Evolutionary conservation across 1,284 basidiomycete species (phyloP).

Genomic region (Sutorius eximius): DNA sequence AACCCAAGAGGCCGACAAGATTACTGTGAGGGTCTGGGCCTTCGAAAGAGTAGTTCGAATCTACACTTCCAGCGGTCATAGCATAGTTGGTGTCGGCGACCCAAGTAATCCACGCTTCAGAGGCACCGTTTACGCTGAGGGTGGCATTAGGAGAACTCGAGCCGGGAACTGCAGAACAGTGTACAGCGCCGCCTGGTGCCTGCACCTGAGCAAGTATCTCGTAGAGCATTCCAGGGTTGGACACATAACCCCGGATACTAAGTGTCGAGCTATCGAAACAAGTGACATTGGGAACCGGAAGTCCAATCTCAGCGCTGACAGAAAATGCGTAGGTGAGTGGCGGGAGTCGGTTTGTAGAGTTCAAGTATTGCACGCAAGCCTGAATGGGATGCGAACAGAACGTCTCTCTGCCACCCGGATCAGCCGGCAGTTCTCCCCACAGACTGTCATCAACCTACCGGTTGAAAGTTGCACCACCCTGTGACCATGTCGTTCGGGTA

Average conservation of each 20-base stretch:
- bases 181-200: constrained; percentile 29
- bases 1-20: constrained; percentile 44
- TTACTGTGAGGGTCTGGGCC: constrained; percentile 58
- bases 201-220: constrained; percentile 59
- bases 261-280: constrained; percentile 60
- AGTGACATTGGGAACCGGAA: constrained; percentile 58
- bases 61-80: constrained; percentile 57
- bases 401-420: constrained; percentile 46
- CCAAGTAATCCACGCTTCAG: constrained; percentile 64
- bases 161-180: constrained; percentile 37
- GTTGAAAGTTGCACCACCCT: constrained; percentile 43
- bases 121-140: constrained; percentile 41
- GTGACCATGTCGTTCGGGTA: constrained; percentile 58
- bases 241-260: constrained; percentile 52
- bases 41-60: constrained; percentile 58
- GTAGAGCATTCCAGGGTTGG: constrained; percentile 63
- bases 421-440: background rate
- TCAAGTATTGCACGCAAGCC: constrained; percentile 59
- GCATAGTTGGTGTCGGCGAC: constrained; percentile 69
- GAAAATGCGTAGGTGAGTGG: constrained; percentile 54
- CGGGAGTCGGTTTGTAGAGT: constrained; percentile 39
- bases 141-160: constrained; percentile 51
- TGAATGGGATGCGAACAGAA: constrained; percentile 68
- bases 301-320: constrained; percentile 43
- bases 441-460: constrained; percentile 41